Base-by-base conservation (phyloP, 2,329 filamentous ascomycete genomes). In the Cylindrodendrum hubeiense region DNA sequence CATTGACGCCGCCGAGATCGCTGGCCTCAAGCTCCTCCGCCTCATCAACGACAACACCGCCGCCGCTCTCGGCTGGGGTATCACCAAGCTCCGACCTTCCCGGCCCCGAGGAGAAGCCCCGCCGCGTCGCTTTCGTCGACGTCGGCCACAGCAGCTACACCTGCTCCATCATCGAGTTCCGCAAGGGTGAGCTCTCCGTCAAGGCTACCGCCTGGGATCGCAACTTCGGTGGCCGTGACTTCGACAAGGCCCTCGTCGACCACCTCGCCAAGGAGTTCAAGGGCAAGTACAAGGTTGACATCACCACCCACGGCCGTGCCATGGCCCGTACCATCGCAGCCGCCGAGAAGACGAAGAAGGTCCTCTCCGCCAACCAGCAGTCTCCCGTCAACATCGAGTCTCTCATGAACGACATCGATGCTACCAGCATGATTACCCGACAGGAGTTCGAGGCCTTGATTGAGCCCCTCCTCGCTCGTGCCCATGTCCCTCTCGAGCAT, bases 21-120 rank as follows among this genome's bases (percentile, higher is more conserved):
- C 95, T 63, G 95, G 95, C 66, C 87, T 99, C 76, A 98, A 97
- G 85, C 87, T 95, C 41, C 91, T 99, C 70, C 91, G 96, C 67
- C 87, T 99, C 69, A 97, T 99, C 87, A 99, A 99, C 84, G 96
- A 98, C 84, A 98, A 94, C 73, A 98, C 96, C 55, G 96, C 96
- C 66, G 94, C 95, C 69, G 96, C 96, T 68, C 90, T 99, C 49
- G 96, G 96, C 71, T 99, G 94, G 81, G 96, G 96, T 80, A 98
- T 99, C 85, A 98, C 96, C 76, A 98, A 99, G 87, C 87, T 95
- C 67, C 67, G 96, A 99, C 80, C 90, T 99, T 34, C 96, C 95
- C 63, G 85, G 85, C 28, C 87, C 91, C 44, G 96, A 98, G 76
- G 95, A 98, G 89, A 94, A 94, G 86, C 95, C 96, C 66, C 91